Base-by-base conservation (phyloP, 2,329 filamentous ascomycete genomes). In the Metarhizium sp. region DNA sequence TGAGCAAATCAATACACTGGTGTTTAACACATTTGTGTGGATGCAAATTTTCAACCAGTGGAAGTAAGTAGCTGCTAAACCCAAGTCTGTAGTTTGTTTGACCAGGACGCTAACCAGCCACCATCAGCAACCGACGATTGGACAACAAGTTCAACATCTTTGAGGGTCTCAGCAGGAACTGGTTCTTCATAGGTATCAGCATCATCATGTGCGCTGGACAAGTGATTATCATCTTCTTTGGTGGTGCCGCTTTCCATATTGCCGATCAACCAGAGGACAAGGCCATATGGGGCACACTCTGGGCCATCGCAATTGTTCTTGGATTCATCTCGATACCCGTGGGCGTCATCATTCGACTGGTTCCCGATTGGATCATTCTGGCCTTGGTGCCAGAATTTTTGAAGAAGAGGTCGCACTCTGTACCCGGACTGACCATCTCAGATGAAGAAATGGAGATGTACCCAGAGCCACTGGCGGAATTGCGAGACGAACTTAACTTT, bases 1-100 rank as follows among this genome's bases (percentile, higher is more conserved):
- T 1, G 70, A 67, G 1, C 78, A 88, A 63, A 78, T 95, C 57
- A 77, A 84, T 55, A 95, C 91, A 2, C 79, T 97, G 50, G 88
- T 97, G 7, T 97, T 97, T 80, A 97, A 97, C 75, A 94, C 90
- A 0, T 97, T 97, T 67, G 92, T 96, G 53, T 97, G 92, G 92
- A 96, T 97, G 92, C 92, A 97, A 65, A 95, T 97, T 63, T 97
- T 97, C 77, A 97, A 97, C 72, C 88, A 95, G 67, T 89, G 95
- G 81, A 97, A 97, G 82, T 85, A 78, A 81, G 82, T 83, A 59
- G 34, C 38, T n/a, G 6, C 3, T 61, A 11, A 60, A 16, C 38
- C 38, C 38, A 11, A 40, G 10, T 40, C 5, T 5, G 38, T 40
- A 16, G 13, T 40, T 40, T 34, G 32, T 34, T 42, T 18, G 14